Conservation (phyloP, 768 basidiomycete species). For the Russula compacta region DNA sequence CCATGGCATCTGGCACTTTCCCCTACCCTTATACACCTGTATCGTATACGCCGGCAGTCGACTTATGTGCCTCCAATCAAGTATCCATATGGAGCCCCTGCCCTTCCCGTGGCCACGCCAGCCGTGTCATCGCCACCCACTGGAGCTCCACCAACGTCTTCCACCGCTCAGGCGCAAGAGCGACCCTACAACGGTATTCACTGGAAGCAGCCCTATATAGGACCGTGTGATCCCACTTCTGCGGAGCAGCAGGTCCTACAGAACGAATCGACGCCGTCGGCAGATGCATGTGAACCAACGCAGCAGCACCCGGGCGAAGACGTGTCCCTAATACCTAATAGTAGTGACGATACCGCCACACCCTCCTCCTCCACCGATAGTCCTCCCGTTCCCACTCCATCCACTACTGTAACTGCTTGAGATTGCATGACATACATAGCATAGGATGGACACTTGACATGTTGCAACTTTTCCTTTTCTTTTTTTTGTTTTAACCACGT, state of each 20-base stretch:
- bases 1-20: conserved; percentile 6
- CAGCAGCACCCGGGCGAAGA: background rate
- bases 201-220: conserved; percentile 15
- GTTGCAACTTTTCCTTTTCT: background rate
- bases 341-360: background rate
- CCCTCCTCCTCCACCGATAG: background rate
- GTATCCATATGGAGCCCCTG: conserved; percentile 15
- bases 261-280: background rate
- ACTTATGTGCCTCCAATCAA: conserved; percentile 17
- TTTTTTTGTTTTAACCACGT: background rate
- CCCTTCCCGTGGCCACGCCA: background rate
- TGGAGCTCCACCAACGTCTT: background rate
- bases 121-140: background rate
- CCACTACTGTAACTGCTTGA: background rate
- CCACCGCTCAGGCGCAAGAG: background rate
- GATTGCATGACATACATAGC: background rate
- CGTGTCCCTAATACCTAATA: background rate
- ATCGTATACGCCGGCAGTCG: background rate
- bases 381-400: background rate
- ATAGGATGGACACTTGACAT: background rate
- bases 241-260: background rate
- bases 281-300: background rate
- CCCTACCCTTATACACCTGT: conserved; percentile 9
- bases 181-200: conserved; percentile 4
- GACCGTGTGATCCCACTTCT: background rate